Percentiles rank a stretch among this genome's conserved stretches.
Conservation (phyloP, 208 protist genomes). For the Trypanosoma scelopori region DNA sequence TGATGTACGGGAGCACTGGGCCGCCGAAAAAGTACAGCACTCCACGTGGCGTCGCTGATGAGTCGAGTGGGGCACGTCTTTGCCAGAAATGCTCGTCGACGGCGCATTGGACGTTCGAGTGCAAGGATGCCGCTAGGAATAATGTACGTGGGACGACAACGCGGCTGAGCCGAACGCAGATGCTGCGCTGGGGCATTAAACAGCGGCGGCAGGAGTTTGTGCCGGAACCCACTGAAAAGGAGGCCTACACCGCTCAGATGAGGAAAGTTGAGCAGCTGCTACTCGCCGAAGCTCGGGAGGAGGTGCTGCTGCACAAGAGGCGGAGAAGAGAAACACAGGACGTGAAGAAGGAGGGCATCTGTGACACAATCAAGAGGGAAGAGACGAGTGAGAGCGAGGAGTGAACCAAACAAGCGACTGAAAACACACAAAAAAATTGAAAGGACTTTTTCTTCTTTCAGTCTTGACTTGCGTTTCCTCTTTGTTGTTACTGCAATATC, state of each 20-base stretch:
- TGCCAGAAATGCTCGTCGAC: conserved; percentile 74
- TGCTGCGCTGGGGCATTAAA: conserved; percentile 78
- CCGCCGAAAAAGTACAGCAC: conserved; percentile 86
- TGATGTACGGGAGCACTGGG: conserved; percentile 64
- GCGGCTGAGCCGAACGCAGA: conserved; percentile 70
- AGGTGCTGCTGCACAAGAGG: conserved; percentile 1
- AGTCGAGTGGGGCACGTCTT: conserved; percentile 14
- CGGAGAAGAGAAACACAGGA: not conserved
- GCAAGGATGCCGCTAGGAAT: conserved; percentile 20
- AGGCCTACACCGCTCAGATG: conserved; percentile 42
- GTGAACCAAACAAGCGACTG: too few relatives aligned
- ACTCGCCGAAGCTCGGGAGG: conserved; percentile 20
- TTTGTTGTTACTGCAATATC: not conserved
- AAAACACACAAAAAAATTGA: too few relatives aligned
- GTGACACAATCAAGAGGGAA: not conserved
- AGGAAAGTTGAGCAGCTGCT: conserved; percentile 26
- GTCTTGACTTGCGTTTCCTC: too few relatives aligned
- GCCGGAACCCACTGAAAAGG: conserved; percentile 60
- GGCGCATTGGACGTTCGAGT: conserved; percentile 86
- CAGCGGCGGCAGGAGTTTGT: conserved; percentile 56
- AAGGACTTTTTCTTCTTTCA: too few relatives aligned
- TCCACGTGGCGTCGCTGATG: conserved; percentile 44
- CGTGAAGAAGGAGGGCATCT: not conserved
- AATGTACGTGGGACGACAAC: conserved; percentile 38
- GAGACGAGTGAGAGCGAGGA: not conserved